These are phyloP conservation scores for Barnettozyma salicaria DNA, from an alignment of 805 yeast genomes.

Conservation along the genomic window DNA sequence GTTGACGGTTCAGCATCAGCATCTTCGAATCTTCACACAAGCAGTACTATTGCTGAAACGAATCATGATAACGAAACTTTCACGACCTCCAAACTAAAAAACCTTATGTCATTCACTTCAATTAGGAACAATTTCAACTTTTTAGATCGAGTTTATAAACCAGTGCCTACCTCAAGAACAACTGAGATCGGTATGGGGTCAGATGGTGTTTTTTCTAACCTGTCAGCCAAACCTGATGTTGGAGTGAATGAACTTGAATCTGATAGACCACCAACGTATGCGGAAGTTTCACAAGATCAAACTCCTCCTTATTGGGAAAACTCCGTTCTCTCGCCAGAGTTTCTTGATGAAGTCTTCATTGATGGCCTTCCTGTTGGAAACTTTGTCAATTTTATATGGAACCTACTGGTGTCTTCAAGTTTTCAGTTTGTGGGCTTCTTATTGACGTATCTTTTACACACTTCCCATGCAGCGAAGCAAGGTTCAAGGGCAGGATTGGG, in stretches of 20 bases:
- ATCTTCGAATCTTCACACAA: too few relatives aligned
- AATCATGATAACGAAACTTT: neutral
- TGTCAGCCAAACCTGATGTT: slow-evolving; percentile 80
- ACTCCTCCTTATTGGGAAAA: slow-evolving; percentile 98
- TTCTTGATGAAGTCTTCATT: slow-evolving; percentile 80
- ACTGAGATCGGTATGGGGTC: slow-evolving; percentile 27
- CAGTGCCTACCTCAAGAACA: slow-evolving; percentile 2
- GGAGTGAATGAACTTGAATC: slow-evolving; percentile 24
- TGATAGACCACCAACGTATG: slow-evolving; percentile 80
- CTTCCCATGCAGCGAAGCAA: slow-evolving; percentile 95
- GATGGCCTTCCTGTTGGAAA: slow-evolving; percentile 96
- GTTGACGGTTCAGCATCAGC: slow-evolving; percentile 6
- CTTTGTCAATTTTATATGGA: slow-evolving; percentile 85
- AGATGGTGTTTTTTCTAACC: slow-evolving; percentile 92
- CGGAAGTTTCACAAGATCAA: slow-evolving; percentile 90
- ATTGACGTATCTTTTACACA: slow-evolving; percentile 83
- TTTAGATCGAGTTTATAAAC: slow-evolving; percentile 32
- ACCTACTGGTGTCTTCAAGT: slow-evolving; percentile 77
- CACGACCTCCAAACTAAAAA: slow-evolving; percentile 2
- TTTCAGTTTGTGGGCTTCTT: slow-evolving; percentile 93
- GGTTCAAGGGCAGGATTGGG: slow-evolving; percentile 94
- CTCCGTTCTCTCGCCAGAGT: slow-evolving; percentile 69
- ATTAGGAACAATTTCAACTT: slow-evolving; percentile 35
- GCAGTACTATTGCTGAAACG: too few relatives aligned
- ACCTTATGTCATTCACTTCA: slow-evolving; percentile 10